Conservation (phyloP, 805 yeast genomes). For the Grigorovia yakushimaensis region DNA sequence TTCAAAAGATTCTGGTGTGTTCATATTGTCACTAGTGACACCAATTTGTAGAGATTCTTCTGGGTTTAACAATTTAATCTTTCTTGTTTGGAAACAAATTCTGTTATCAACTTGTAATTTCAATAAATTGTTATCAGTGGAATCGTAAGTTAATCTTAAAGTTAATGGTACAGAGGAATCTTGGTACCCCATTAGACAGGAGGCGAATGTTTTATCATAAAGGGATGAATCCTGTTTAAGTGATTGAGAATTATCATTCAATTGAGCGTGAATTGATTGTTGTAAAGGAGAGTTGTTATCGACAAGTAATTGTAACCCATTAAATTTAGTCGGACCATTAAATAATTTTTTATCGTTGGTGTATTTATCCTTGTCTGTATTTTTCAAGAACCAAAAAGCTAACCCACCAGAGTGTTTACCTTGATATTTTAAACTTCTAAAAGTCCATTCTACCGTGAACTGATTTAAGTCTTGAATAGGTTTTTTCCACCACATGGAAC, state of each 20-base stretch:
- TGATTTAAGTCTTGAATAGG: slow-evolving; percentile 22
- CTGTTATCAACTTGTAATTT: slow-evolving; percentile 65
- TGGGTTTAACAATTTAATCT: slow-evolving; percentile 32
- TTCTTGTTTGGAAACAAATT: slow-evolving; percentile 57
- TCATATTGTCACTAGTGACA: slow-evolving; percentile 39
- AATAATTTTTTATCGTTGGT: slow-evolving; percentile 21
- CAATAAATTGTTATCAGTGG: slow-evolving; percentile 30
- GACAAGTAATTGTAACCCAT: slow-evolving; percentile 55
- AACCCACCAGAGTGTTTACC: slow-evolving; percentile 46
- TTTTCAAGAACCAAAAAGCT: slow-evolving; percentile 45
- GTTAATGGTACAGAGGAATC: slow-evolving; percentile 65
- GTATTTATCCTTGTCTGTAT: slow-evolving; percentile 11
- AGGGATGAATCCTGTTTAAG: slow-evolving; percentile 14
- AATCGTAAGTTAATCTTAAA: slow-evolving; percentile 50
- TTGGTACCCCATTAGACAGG: slow-evolving; percentile 50
- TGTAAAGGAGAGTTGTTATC: slow-evolving; percentile 42
- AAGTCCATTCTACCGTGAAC: slow-evolving; percentile 53
- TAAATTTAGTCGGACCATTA: slow-evolving; percentile 49
- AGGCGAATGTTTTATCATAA: slow-evolving; percentile 37
- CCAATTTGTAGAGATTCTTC: slow-evolving; percentile 38
- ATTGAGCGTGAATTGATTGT: slow-evolving; percentile 46
- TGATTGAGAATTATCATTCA: slow-evolving; percentile 46
- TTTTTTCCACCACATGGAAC: slow-evolving; percentile 39
- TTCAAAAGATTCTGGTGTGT: slow-evolving; percentile 54
- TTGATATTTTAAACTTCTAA: slow-evolving; percentile 48